Percentiles rank a stretch among this genome's conserved stretches.
Evolutionary conservation across 371 early-diverging fungal genomes (phyloP).

Genomic region (Chytridium lagenaria): DNA sequence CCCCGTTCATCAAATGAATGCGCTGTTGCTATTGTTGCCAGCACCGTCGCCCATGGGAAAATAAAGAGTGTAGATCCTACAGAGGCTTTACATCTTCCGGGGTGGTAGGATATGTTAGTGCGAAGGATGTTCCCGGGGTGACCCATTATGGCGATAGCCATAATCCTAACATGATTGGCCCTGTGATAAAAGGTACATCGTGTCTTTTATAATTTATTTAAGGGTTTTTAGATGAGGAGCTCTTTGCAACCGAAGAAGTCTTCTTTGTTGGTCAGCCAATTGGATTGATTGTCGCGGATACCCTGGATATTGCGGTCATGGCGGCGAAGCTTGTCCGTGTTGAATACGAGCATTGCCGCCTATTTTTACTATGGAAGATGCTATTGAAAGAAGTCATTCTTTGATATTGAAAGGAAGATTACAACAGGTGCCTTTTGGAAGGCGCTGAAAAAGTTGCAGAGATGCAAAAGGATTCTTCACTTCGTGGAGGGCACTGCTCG

Average conservation of each 20-base stretch:
- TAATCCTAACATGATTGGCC: slow-evolving; percentile 54
- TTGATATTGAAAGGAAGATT: slow-evolving; percentile 55
- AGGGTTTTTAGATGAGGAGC: slow-evolving; percentile 64
- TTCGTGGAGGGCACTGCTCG: slow-evolving; percentile 63
- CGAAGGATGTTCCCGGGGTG: slow-evolving; percentile 64
- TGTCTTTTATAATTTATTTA: not conserved
- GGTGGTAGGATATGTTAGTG: slow-evolving; percentile 66
- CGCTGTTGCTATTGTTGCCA: slow-evolving; percentile 67
- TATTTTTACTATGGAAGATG: slow-evolving; percentile 70
- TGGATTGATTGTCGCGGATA: slow-evolving; percentile 73
- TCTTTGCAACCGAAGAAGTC: slow-evolving; percentile 70
- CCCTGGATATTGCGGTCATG: slow-evolving; percentile 62
- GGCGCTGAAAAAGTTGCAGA: slow-evolving; percentile 61
- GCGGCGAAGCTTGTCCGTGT: slow-evolving; percentile 71
- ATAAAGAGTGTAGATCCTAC: slow-evolving; percentile 62
- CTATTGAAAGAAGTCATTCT: slow-evolving; percentile 68
- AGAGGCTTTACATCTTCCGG: slow-evolving; percentile 61
- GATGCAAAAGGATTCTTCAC: slow-evolving; percentile 57
- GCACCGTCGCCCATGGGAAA: slow-evolving; percentile 67
- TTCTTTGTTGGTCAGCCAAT: slow-evolving; percentile 71
- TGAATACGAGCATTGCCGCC: slow-evolving; percentile 67
- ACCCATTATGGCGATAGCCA: slow-evolving; percentile 23
- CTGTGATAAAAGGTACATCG: slow-evolving; percentile 42
- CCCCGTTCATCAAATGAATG: slow-evolving; percentile 67
- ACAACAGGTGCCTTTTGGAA: slow-evolving; percentile 39